phyloP scores from a whole-genome alignment of 805 yeast genomes.

The Dipodascus geniculatus region DNA sequence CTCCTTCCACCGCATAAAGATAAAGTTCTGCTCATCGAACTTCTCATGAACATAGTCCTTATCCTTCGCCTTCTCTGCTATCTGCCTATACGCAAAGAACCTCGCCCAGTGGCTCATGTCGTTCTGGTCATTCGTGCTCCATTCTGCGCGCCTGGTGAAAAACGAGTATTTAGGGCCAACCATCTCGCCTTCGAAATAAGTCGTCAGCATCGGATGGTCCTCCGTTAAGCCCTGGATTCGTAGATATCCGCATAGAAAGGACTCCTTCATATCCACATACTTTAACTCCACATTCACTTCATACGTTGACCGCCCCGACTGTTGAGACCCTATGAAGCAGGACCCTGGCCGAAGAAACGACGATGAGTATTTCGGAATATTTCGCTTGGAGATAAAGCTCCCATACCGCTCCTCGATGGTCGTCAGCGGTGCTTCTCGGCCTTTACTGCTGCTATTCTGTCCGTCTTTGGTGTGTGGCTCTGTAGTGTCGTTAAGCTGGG shows the following conservation, averaged over 20 bases:
- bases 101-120: constrained; percentile 60
- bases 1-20: constrained; percentile 95
- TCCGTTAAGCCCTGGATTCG: constrained; percentile 53
- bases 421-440: not conserved
- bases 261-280: constrained; percentile 49
- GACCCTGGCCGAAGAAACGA: constrained; percentile 52
- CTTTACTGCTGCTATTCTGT: not conserved
- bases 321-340: constrained; percentile 55
- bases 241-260: constrained; percentile 46
- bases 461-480: not conserved
- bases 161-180: constrained; percentile 50
- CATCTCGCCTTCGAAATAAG: constrained; percentile 64
- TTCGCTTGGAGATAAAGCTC: constrained; percentile 7
- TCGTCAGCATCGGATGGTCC: constrained; percentile 49
- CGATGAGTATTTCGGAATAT: constrained; percentile 12
- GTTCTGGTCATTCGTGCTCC: constrained; percentile 51
- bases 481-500: not conserved
- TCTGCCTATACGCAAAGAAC: constrained; percentile 34
- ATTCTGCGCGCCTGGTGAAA: constrained; percentile 42
- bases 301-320: constrained; percentile 51
- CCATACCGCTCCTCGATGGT: constrained; percentile 7
- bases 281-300: constrained; percentile 60
- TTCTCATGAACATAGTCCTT: constrained; percentile 21
- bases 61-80: constrained; percentile 17
- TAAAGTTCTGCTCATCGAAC: constrained; percentile 32